Evolutionary conservation across 2,329 filamentous ascomycete species (phyloP), one percentile per base, ranked within the genome.

Genomic region (Diaporthe sp.): DNA sequence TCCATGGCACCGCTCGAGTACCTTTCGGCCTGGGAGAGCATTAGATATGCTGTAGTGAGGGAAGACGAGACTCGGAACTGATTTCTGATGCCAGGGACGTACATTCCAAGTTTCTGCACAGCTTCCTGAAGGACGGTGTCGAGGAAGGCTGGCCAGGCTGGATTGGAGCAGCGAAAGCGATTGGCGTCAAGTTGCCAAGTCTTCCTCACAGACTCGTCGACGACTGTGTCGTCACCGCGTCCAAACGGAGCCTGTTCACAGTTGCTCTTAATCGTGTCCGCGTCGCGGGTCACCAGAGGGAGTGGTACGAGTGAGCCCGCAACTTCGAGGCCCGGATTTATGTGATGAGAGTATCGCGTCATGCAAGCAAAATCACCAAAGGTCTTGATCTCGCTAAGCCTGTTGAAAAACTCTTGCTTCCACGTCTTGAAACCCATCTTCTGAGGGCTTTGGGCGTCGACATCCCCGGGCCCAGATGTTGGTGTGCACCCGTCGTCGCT

Each of bases 171-270:
- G 3, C 78, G 76, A 71, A 88, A 86, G 28, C 85, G 79, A 34
- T 77, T 74, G 1, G 80, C 68, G 34, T 83, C 80, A 17, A 87
- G 77, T 75, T 87, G 83, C 83, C 83, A 86, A 0, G 83, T 85
- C 51, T 84, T 84, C 9, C 84, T 81, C 15, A 86, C 82, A 20
- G 61, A 51, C 28, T 31, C 28, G 28, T 67, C 61, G 28, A 86
- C 82, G 0, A 85, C 65, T 0, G 84, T 85, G 65, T 84, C 74
- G 1, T 81, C 80, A 0, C 83, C 84, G 68, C 82, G 83, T 15
- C 84, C 83, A 75, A 84, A 86, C 1, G 85, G 83, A 6, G 82
- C 82, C 60, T 82, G 78, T 53, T 75, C 77, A 25, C 78, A 81
- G 34, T 68, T 75, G 25, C 70, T 71, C 49, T 78, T 80, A 60